A percentile compares a stretch with the other conserved stretches of the same genome.
phyloP scores from a whole-genome alignment of 2,329 filamentous ascomycete genomes.

The Pyrenophora tritici-repentis region DNA sequence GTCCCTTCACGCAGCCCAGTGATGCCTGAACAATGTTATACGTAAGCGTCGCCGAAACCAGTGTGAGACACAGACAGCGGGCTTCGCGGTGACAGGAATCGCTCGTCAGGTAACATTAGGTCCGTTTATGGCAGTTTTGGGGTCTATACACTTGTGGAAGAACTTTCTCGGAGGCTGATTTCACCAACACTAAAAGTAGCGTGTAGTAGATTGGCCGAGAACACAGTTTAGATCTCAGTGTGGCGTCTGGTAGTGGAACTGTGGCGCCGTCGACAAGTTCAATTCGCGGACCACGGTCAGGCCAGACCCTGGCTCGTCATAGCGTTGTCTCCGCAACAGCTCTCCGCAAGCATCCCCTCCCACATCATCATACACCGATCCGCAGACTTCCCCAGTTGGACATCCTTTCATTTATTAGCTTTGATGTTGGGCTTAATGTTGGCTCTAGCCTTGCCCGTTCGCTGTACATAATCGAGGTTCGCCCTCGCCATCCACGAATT shows the following conservation, averaged over 20 bases:
- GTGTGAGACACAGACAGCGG: conserved; percentile 16
- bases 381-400: not conserved
- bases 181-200: no score
- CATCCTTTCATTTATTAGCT: not conserved
- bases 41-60: conserved; percentile 6
- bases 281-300: conserved; percentile 6
- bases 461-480: conserved; percentile 8
- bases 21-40: not conserved
- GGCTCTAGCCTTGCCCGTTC: conserved; percentile 6
- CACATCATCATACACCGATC: conserved; percentile 1
- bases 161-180: no score
- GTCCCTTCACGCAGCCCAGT: not conserved
- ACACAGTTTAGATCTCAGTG: not conserved
- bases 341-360: conserved; percentile 37
- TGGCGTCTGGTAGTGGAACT: not conserved
- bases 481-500: conserved; percentile 1
- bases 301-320: conserved; percentile 31
- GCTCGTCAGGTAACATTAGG: not conserved
- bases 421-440: conserved; percentile 6
- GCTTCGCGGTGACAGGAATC: conserved; percentile 12
- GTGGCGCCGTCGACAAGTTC: conserved; percentile 1
- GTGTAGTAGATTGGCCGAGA: no score
- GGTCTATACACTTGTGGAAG: no score
- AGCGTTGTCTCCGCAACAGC: conserved; percentile 27
- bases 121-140: conserved; percentile 4